Evolutionary conservation across 2,329 filamentous ascomycete species (phyloP), one percentile per base, ranked within the genome.

Genomic region (Colletotrichum sp.): DNA sequence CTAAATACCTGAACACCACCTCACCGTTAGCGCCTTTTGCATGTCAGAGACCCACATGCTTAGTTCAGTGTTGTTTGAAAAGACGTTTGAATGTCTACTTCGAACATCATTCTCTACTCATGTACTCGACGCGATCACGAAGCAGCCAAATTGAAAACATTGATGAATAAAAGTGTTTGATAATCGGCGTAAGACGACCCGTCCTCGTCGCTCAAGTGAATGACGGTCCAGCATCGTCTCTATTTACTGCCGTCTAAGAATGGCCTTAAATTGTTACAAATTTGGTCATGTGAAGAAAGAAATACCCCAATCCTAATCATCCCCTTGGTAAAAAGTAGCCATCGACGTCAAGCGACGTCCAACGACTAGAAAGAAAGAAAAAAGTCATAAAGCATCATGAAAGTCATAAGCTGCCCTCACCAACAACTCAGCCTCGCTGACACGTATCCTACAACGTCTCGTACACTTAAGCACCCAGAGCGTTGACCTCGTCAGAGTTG

Each of bases 401-500:
- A 68, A 39, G 55, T 73, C 73, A 69, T 73, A 64, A 67, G 69
- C 26, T 73, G 55, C 13, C 34, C 63, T 55, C 59, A 61, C 59
- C 71, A 66, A 70, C 71, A 66, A 74, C 71, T 30, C 32, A 39
- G 18, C 18, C 61, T 67, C 30, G 21, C 24, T 15, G 48, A 71
- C 30, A 39, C 43, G 8, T 13, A n/a, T 32, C 55, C 32, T 71
- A 60, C 39, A 24, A 36, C 24, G 32, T 16, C 4, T 13, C 7
- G 26, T 3, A n/a, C 26, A 26, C 34, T 67, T 79, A 82, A 28
- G 77, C 78, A 63, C 70, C 74, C 10, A 76, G 60, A 43, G 74
- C 82, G 72, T 87, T 91, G 6, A 88, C 86, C 16, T 92, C 86
- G 4, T 82, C 79, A 3, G 84, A 86, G 43, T 86, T 85, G 0